phyloP scores from a whole-genome alignment of 2,329 filamentous ascomycete species.

The Ascochyta pisi region DNA sequence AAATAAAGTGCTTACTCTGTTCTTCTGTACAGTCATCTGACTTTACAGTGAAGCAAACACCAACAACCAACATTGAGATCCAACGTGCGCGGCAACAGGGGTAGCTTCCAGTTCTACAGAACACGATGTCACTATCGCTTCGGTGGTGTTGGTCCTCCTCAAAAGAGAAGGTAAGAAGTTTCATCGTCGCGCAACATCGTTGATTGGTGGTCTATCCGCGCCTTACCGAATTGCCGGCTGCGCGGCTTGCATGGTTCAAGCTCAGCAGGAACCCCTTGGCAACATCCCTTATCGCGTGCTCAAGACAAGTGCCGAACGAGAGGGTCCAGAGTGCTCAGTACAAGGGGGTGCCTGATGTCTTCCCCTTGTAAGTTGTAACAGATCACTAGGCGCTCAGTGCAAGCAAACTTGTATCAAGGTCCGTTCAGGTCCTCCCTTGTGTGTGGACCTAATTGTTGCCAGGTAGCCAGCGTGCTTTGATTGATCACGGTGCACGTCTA shows the following conservation, averaged over 20 bases:
- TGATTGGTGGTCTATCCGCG: background rate
- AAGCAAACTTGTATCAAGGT: no score
- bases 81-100: no score
- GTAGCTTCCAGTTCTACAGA: background rate
- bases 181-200: background rate
- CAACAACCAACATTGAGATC: no score
- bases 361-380: no score
- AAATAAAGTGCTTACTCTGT: no score
- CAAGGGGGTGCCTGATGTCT: no score
- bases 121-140: background rate
- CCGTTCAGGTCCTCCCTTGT: no score
- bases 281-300: constrained; percentile 8
- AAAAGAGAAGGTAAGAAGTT: constrained; percentile 1
- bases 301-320: background rate
- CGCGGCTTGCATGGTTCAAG: constrained; percentile 4
- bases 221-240: background rate
- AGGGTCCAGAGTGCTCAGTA: background rate
- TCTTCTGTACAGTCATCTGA: no score
- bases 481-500: background rate
- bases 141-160: background rate
- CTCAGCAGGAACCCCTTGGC: constrained; percentile 5
- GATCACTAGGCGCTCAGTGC: no score
- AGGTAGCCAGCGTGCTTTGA: background rate
- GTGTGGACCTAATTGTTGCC: background rate
- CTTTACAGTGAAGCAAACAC: no score